Base-by-base conservation (phyloP, 2,329 filamentous ascomycete species). In the Fusarium sp. region DNA sequence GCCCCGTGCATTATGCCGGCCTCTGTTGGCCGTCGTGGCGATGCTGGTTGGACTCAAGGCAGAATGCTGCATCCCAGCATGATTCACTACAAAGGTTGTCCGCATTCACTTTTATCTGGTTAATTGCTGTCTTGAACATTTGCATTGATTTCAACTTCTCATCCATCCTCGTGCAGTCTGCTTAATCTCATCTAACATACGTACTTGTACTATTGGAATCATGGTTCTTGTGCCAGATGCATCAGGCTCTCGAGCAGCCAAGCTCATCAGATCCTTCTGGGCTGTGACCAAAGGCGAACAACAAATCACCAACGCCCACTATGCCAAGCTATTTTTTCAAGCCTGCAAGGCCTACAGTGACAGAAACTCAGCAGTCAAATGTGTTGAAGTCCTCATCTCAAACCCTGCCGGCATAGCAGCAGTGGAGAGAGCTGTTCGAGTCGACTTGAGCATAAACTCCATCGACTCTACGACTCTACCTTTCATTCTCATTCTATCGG, bases 281-380 rank as follows among this genome's bases (percentile, higher is more conserved):
- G 52, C 45, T 5, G 46, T 68, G 8, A 54, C 46, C 10, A 71
- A 71, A 33, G 72, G 62, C 22, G 54, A 70, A 2, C 62, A 69
- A 7, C 55, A 55, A 14, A 54, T 74, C 43, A 40, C 43, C 3
- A 61, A 43, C 46, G 7, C 39, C 9, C 59, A 56, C 6, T 69
- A 72, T 15, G 76, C 76, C 1, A 67, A 65, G 9, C 51, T 75
- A 9, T 79, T 76, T 30, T 40, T 78, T 2, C 66, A 76, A 30
- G 74, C 74, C 2, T 71, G 65, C 0, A 39, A 59, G 6, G 14
- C 35, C 4, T 60, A 67, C 7, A 68, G 63, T 7, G 37, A 46
- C 4, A 60, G 70, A 14, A 45, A 65, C 7, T 52, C 65, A 0
- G 58, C 75, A 4, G 54, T 65, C 6, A 62, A 62, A n/a, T 76